Conservation (phyloP, 306 rosid species). For the Hylodesmum podocarpum region DNA sequence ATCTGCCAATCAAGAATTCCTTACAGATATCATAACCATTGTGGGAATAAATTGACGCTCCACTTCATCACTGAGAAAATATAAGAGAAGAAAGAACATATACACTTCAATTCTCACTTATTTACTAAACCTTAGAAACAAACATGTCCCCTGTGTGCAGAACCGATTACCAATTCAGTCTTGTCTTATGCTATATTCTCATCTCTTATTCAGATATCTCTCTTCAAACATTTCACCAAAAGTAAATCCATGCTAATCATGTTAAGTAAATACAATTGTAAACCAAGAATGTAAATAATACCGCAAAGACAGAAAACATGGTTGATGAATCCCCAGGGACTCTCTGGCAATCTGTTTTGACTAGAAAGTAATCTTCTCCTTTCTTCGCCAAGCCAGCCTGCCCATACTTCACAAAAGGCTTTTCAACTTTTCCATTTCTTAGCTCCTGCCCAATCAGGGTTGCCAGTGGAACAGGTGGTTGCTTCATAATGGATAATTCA, state of each 20-base stretch:
- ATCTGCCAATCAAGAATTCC: constrained; percentile 63
- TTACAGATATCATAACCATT: constrained; percentile 43
- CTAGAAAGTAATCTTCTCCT: constrained; percentile 89
- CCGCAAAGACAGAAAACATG: constrained; percentile 83
- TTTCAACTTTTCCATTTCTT: constrained; percentile 64
- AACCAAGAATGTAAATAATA: constrained; percentile 35
- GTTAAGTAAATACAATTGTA: neutral
- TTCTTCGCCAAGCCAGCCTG: constrained; percentile 96
- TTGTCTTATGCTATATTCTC: neutral
- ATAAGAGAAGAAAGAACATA: constrained; percentile 35
- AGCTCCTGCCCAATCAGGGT: constrained; percentile 86
- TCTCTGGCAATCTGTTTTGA: constrained; percentile 71
- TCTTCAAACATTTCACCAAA: neutral
- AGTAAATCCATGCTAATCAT: neutral
- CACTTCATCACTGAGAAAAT: constrained; percentile 37
- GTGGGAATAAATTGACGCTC: constrained; percentile 31
- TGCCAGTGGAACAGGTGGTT: constrained; percentile 76
- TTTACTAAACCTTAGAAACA: constrained; percentile 15
- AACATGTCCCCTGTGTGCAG: neutral
- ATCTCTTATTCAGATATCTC: neutral
- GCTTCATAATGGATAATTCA: constrained; percentile 57
- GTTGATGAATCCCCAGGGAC: constrained; percentile 67
- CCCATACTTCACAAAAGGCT: constrained; percentile 78
- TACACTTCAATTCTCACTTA: constrained; percentile 23
- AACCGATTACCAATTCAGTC: constrained; percentile 19